Base-by-base conservation (phyloP, 768 basidiomycete species). In the Leucogyrophana mollusca region DNA sequence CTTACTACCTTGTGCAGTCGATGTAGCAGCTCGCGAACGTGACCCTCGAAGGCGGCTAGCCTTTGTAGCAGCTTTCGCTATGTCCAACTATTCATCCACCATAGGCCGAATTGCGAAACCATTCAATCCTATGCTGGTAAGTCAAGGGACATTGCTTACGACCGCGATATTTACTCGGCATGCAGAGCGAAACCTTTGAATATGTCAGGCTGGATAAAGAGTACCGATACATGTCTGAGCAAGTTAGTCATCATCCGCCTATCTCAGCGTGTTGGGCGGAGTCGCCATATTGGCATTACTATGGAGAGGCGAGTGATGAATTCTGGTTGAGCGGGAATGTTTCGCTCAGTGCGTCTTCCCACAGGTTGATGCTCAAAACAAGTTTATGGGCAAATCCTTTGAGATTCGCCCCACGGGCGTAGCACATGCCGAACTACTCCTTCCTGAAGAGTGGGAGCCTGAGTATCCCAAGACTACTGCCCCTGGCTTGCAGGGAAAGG, bases 221-320 rank as follows among this genome's bases (percentile, higher is more conserved):
- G 62, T 98, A 94, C 62, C 81, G 92, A 25, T 99, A 97, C 60
- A 68, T 95, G 27, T 93, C 91, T 1, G 95, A 99, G 61, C 94
- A 98, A 76, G 95, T 98, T 51, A 93, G 87, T 59, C 94, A 97
- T 65, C 95, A 97, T 65, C 95, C 95, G 4, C 94, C 94, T 0
- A 93, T 97, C 40, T 93, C 91, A 4, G 94, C 94, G 7, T 97
- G 94, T 64, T 95, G 90, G 83, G 89, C 88, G 1, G 94, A 98
- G 65, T 84, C 89, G 0, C 90, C 90, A 0, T 67, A 70, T 33
- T 98, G 93, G 93, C 79, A 83, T 47, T 98, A 96, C 64, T 96
- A 79, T 52, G 93, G 94, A 57, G 90, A 92, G 73, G 87, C 84
- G 55, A 10, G 66, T 2, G n/a, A n/a, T n/a, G 0, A 8, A 2